Evolutionary conservation across 106 monocot genomes (phyloP).

Genomic region (Vanilla planifolia): DNA sequence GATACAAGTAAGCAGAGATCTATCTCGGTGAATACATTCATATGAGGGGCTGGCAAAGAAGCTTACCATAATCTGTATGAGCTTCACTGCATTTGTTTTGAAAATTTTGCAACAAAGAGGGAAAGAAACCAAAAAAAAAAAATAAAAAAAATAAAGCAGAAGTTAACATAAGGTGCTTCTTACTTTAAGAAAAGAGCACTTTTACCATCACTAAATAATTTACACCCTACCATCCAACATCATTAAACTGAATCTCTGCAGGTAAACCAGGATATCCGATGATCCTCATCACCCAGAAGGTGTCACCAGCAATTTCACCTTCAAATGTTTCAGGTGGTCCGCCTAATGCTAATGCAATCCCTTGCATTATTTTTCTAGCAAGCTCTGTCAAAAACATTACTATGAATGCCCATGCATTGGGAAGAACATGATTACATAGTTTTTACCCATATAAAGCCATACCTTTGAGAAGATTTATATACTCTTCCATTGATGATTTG

Average conservation of each 20-base stretch:
- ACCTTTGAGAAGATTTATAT: slow-evolving; percentile 65
- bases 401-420: no score
- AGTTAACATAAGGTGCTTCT: background rate
- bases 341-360: slow-evolving; percentile 89
- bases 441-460: slow-evolving; percentile 1
- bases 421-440: no score
- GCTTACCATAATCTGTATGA: slow-evolving; percentile 98
- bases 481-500: slow-evolving; percentile 58
- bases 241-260: slow-evolving; percentile 29
- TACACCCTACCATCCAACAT: slow-evolving; percentile 73
- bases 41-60: background rate
- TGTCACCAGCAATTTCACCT: slow-evolving; percentile 69
- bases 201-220: background rate
- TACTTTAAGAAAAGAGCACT: background rate
- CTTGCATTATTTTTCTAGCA: slow-evolving; percentile 90
- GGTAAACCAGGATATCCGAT: slow-evolving; percentile 78
- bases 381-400: no score
- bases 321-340: slow-evolving; percentile 71
- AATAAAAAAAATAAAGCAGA: background rate
- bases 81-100: slow-evolving; percentile 60
- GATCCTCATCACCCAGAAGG: slow-evolving; percentile 82
- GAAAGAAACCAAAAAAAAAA: slow-evolving; percentile 7
- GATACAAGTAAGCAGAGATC: background rate
- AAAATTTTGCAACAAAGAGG: slow-evolving; percentile 2
- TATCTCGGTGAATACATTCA: background rate